Evolutionary conservation across 2,329 filamentous ascomycete species (phyloP).

Genomic region (Fusarium protoensiforme): DNA sequence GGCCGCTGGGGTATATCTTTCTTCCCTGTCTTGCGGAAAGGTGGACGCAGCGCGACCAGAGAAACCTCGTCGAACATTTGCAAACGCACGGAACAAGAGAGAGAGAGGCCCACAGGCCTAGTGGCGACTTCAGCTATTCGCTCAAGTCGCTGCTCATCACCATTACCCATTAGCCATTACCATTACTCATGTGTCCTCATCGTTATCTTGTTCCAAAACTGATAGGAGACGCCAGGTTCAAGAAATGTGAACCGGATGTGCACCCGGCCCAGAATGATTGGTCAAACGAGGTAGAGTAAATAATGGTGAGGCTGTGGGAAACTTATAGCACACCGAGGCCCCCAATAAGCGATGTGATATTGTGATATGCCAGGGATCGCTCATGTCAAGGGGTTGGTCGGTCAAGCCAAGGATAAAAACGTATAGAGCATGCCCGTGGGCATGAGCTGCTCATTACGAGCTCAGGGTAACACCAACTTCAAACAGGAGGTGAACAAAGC

Average conservation of each 20-base stretch:
- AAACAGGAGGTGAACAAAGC: constrained; percentile 71
- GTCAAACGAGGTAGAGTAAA: constrained; percentile 12
- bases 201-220: constrained; percentile 13
- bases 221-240: constrained; percentile 8
- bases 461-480: constrained; percentile 67
- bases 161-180: constrained; percentile 31
- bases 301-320: constrained; percentile 23
- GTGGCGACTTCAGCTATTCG: constrained; percentile 14
- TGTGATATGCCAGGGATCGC: background rate
- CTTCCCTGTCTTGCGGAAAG: constrained; percentile 12
- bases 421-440: constrained; percentile 41
- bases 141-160: constrained; percentile 23
- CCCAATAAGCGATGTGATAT: constrained; percentile 2
- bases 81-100: background rate
- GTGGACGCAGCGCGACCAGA: constrained; percentile 15
- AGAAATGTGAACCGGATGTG: constrained; percentile 10
- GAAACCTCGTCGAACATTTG: constrained; percentile 8
- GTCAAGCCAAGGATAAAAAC: constrained; percentile 37
- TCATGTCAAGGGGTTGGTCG: background rate
- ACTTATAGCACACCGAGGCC: constrained; percentile 19
- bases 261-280: constrained; percentile 12
- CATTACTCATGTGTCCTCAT: constrained; percentile 19
- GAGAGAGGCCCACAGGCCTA: constrained; percentile 2
- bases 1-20: constrained; percentile 20
- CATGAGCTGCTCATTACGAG: constrained; percentile 51